Base-by-base conservation (phyloP, 495 filamentous ascomycete genomes). In the Lophiotrema nucula region DNA sequence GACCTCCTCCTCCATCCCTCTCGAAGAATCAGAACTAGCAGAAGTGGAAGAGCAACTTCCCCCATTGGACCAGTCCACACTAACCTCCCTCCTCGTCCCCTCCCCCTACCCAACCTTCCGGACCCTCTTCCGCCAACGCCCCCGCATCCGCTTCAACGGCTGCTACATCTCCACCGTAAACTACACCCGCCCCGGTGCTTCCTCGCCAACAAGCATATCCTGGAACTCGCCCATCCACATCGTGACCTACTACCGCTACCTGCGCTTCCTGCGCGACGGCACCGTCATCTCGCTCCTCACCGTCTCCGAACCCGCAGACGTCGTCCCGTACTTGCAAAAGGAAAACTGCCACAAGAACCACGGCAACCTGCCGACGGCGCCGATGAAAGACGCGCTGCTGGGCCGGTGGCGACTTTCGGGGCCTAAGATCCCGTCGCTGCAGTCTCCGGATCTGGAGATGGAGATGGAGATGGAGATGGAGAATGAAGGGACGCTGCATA, bases 111-210 rank as follows among this genome's bases (percentile, higher is more conserved):
- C 67, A 4, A 69, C 76, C 39, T 80, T 80, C 60, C 75, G 77
- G 49, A 65, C 68, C 44, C 89, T 96, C 75, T 93, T 96, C 73
- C 87, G 87, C 15, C 70, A 74, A 0, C 88, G 89, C 2, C 92
- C 93, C 1, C 85, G 93, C 27, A 80, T 98, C 53, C 90, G 93
- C 24, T 98, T 93, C 73, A 90, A 90, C 58, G 93, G 93, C 13
- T 85, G 88, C 70, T 98, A 98, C 75, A 98, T 98, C 72, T 86
- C 82, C 71, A 97, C 93, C 0, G 89, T 95, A 44, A 97, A 97
- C 74, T 98, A 98, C 72, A 83, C 87, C 27, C 88, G 93, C 1
- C 74, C 89, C 1, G 93, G 93, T 47, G 85, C 84, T 65, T 72
- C 82, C 62, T 72, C 80, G 60, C 59, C 74, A 57, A 74, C 78